phyloP scores from a whole-genome alignment of 2,329 filamentous ascomycete species.

The Fusarium metavorans region DNA sequence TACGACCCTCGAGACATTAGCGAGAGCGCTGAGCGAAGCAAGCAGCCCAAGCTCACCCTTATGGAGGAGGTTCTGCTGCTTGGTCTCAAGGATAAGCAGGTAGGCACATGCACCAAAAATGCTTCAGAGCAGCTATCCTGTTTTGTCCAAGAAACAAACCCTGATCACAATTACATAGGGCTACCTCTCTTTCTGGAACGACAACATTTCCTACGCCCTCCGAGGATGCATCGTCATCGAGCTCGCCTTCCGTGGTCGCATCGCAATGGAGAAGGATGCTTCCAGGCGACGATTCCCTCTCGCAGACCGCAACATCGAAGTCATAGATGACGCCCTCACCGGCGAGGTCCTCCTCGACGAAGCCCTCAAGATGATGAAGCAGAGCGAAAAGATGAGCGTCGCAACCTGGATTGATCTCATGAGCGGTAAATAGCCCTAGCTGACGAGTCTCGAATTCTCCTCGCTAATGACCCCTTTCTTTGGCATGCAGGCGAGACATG shows the following conservation, averaged over 20 bases:
- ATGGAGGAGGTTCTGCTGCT: slow-evolving; percentile 98
- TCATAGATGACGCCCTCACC: slow-evolving; percentile 95
- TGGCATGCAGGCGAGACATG: slow-evolving; percentile 87
- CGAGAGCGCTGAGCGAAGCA: slow-evolving; percentile 94
- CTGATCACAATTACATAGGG: slow-evolving; percentile 67
- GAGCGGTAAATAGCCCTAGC: slow-evolving; percentile 76
- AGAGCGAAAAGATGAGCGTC: slow-evolving; percentile 99
- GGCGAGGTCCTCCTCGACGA: slow-evolving; percentile 98
- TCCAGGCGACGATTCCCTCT: slow-evolving; percentile 91
- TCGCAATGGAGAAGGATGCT: slow-evolving; percentile 98
- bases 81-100: slow-evolving; percentile 98
- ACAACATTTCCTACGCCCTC: slow-evolving; percentile 98
- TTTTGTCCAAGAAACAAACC: slow-evolving; percentile 5
- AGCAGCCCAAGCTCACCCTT: slow-evolving; percentile 97
- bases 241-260: slow-evolving; percentile 92
- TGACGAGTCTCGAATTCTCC: slow-evolving; percentile 17
- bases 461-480: slow-evolving; percentile 36
- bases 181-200: slow-evolving; percentile 99
- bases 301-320: slow-evolving; percentile 94
- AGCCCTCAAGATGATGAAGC: slow-evolving; percentile 99
- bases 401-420: slow-evolving; percentile 99
- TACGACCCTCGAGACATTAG: slow-evolving; percentile 97
- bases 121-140: slow-evolving; percentile 1
- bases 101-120: slow-evolving; percentile 53
- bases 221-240: slow-evolving; percentile 99